Evolutionary conservation across 2,329 filamentous ascomycete species (phyloP).

Genomic region (Mariannaea elegans): DNA sequence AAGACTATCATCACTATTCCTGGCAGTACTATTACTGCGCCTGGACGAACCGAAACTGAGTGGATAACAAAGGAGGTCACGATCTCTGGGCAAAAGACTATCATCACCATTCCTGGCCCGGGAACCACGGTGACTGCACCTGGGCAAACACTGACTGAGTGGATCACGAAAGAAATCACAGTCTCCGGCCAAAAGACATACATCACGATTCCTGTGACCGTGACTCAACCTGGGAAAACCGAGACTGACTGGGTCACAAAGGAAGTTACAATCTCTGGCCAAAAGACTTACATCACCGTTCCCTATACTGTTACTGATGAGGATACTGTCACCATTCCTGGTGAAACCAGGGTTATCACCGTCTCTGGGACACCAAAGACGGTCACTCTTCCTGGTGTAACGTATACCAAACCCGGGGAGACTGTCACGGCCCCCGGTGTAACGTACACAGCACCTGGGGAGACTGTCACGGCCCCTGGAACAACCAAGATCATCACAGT

Average conservation of each 20-base stretch:
- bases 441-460: conserved; percentile 1
- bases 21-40: neutral
- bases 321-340: neutral
- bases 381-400: conserved; percentile 2
- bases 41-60: neutral
- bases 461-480: conserved; percentile 21
- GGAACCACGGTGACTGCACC: conserved; percentile 3
- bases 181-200: neutral
- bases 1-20: neutral
- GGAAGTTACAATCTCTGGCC: neutral
- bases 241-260: neutral
- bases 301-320: neutral
- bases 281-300: neutral
- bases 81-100: neutral
- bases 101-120: neutral
- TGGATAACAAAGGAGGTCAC: neutral
- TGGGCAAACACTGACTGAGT: conserved; percentile 12
- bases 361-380: neutral
- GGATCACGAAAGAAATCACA: neutral
- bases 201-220: neutral
- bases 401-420: neutral
- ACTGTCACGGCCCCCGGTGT: conserved; percentile 20
- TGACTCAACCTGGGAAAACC: neutral
- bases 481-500: neutral
- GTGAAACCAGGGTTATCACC: conserved; percentile 1